Evolutionary conservation across 306 rosid species (phyloP), one percentile per base, ranked within the genome.

Genomic region (Fagus sylvatica): DNA sequence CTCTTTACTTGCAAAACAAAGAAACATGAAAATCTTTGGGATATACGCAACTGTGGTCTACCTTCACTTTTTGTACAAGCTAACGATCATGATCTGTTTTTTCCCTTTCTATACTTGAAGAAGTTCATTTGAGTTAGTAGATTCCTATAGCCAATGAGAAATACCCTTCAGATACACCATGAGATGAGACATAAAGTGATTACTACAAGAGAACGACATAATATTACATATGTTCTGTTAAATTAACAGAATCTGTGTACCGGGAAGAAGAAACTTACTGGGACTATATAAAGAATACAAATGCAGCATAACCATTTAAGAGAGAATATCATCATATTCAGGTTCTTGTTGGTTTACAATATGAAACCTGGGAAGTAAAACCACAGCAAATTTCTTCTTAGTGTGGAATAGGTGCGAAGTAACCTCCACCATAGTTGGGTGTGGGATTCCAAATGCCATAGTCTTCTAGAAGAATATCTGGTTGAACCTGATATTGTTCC

Each of bases 391-490:
- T 42, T 72, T 78, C 72, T 13, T 28, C 42, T 53, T 56, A 70
- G 53, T 89, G 96, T 53, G 92, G 97, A 76, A 89, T 69, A 28
- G 92, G 92, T 76, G 85, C 88, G 13, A 54, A 61, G n/a, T 1
- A 5, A 12, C 80, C 87, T 72, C 87, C 80, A n/a, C 87, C 71
- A 8, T n/a, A 40, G 33, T 61, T 32, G 16, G 96, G 92, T 51
- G 83, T 6, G 10, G 92, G 91, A 75, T 57, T 36, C 90, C 89
- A 84, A 60, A 36, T 16, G 43, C 78, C 87, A 36, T 90, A 86
- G 74, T 92, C 93, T 12, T 65, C 33, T 16, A 7, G 46, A 7
- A 68, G 51, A 46, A 71, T 41, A 9, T 42, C 60, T 55, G 41
- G 12, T 10, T 9, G 75, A 8, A 30, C 48, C 17, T 39, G 32